These are phyloP conservation scores for Tetrapisispora fleetii DNA, from an alignment of 805 yeast species.

Conservation along the genomic window DNA sequence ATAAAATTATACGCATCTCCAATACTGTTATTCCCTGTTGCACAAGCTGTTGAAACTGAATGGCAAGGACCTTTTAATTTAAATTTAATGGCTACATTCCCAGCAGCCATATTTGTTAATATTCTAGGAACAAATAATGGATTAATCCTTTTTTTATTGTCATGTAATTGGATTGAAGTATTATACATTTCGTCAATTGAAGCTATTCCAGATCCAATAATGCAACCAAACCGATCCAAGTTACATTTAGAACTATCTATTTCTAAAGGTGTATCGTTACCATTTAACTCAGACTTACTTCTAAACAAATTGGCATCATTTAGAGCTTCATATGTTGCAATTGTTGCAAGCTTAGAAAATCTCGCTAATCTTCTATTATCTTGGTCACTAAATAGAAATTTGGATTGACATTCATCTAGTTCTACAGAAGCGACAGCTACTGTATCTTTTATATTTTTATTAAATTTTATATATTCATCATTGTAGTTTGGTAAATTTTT, in stretches of 20 bases:
- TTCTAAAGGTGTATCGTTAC: conserved; percentile 27
- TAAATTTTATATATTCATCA: conserved; percentile 33
- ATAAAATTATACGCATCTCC: conserved; percentile 89
- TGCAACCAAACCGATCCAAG: conserved; percentile 43
- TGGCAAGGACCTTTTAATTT: conserved; percentile 81
- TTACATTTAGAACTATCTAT: conserved; percentile 21
- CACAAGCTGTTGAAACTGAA: conserved; percentile 88
- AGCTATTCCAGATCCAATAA: conserved; percentile 92
- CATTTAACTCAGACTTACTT: not conserved
- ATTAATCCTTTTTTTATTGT: conserved; percentile 38
- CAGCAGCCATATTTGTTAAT: conserved; percentile 89
- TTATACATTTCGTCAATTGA: conserved; percentile 59
- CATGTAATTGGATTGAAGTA: conserved; percentile 31
- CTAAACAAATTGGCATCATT: conserved; percentile 46
- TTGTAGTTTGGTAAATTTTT: conserved; percentile 25
- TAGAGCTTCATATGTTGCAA: conserved; percentile 71
- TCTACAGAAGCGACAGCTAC: conserved; percentile 58
- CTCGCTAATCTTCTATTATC: conserved; percentile 48
- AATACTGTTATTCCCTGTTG: conserved; percentile 87
- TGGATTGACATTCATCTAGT: conserved; percentile 23
- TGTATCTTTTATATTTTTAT: conserved; percentile 47
- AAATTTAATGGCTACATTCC: conserved; percentile 71
- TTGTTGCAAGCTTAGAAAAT: conserved; percentile 70
- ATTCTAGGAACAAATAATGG: conserved; percentile 82
- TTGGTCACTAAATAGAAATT: conserved; percentile 32